These are phyloP conservation scores for Naganishia sp. DNA, from an alignment of 1,284 basidiomycete genomes.

Conservation along the genomic window DNA sequence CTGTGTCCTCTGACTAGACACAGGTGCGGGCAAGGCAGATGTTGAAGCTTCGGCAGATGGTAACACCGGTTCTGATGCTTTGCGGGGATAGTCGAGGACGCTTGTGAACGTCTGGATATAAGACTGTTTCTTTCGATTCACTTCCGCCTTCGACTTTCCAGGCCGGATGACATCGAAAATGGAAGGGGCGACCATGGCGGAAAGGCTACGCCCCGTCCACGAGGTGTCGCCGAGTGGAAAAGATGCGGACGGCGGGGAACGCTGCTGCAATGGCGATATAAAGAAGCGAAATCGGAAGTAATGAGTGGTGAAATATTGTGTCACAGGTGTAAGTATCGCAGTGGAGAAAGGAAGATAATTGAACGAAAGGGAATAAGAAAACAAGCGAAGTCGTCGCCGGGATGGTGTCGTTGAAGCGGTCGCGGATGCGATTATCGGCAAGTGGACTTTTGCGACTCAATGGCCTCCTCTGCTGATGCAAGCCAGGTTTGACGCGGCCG, in stretches of 20 bases:
- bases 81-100: constrained; percentile 31
- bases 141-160: constrained; percentile 22
- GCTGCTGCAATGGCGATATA: background rate
- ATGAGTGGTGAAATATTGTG: background rate
- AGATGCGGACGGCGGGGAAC: background rate
- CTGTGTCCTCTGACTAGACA: constrained; percentile 8
- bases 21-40: background rate
- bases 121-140: constrained; percentile 26
- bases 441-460: constrained; percentile 22
- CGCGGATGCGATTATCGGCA: constrained; percentile 21
- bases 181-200: constrained; percentile 16
- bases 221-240: background rate
- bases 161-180: background rate
- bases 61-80: background rate
- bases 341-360: background rate
- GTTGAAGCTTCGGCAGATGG: background rate
- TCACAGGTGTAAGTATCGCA: background rate
- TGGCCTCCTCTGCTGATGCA: background rate
- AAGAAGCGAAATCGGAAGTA: background rate
- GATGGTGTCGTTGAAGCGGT: background rate
- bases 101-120: constrained; percentile 33
- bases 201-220: constrained; percentile 6
- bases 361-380: background rate
- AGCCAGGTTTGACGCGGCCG: background rate
- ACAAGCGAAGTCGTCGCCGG: background rate